Base-by-base conservation (phyloP, 768 basidiomycete genomes). In the Podaxis sp. region DNA sequence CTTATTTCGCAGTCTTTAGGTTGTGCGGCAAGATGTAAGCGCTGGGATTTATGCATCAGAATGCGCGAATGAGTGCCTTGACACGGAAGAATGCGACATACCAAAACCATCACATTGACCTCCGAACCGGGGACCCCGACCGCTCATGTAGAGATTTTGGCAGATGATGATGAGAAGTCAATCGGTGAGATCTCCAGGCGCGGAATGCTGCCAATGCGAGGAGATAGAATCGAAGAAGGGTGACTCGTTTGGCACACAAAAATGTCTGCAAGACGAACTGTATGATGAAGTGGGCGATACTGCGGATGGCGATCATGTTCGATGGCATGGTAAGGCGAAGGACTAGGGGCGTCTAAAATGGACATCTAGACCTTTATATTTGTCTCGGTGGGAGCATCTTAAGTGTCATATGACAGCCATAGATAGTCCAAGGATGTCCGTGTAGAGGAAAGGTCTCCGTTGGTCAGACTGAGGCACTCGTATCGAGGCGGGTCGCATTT, bases 261-360 rank as follows among this genome's bases (percentile, higher is more conserved):
- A 72, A 64, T 18, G 73, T 73, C 50, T 69, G 70, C 32, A 68
- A 32, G 54, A 72, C 57, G 57, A 73, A 65, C 4, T 69, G 72
- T 46, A 67, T 50, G n/a, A 71, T 32, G 27, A 68, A 56, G 27
- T 51, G 51, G 40, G 57, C 35, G 37, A 37, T 52, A 27, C 36
- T 58, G 57, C 54, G 52, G 44, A 59, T 18, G 16, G 53, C 2
- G 61, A 50, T 51, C 61, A 48, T 28, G 16, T 47, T 61, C 55
- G 18, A 52, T 40, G 7, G 10, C 25, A 48, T 52, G 14, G 32
- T 23, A 38, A 23, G 42, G 42, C 9, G 16, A 14, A 44, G 42
- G 16, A 44, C 16, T 16, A 18, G 14, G 42, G 42, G 18, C 23
- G 21, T 14, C 23, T 21, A 21, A 10, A 21, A 3, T 23, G 47